Conservation (phyloP, 225 moss, liverwort and hornwort species). For the Sphagnum contortum region DNA sequence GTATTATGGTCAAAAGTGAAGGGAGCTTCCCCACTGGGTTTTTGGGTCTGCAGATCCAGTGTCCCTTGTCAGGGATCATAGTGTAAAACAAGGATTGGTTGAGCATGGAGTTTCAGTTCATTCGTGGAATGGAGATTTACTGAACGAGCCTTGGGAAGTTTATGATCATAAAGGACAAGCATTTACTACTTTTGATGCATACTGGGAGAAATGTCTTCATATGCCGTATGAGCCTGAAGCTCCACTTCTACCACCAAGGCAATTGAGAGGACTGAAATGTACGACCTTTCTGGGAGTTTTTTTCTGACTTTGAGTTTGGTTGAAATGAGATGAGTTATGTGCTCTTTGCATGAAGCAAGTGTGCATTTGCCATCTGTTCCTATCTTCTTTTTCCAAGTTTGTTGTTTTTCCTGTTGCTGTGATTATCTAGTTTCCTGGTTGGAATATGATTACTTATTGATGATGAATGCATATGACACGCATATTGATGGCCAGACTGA, state of each 20-base stretch:
- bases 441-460: too few relatives aligned
- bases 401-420: too few relatives aligned
- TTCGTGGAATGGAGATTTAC: conserved; percentile 47
- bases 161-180: conserved; percentile 45
- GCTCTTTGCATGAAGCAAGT: too few relatives aligned
- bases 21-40: too few relatives aligned
- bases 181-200: conserved; percentile 39
- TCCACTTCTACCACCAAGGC: conserved; percentile 39
- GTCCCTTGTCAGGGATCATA: conserved; percentile 57
- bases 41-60: conserved; percentile 32
- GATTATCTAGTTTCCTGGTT: too few relatives aligned
- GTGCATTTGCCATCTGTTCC: too few relatives aligned
- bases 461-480: too few relatives aligned
- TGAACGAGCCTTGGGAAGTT: conserved; percentile 59
- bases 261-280: conserved; percentile 22
- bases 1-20: too few relatives aligned
- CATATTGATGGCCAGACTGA: too few relatives aligned
- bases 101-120: conserved; percentile 27
- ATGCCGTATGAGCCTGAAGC: conserved; percentile 54
- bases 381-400: too few relatives aligned
- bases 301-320: not conserved
- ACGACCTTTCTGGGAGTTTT: not conserved
- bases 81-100: conserved; percentile 48
- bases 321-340: too few relatives aligned
- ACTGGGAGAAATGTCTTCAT: conserved; percentile 47